Base-by-base conservation (phyloP, 2,329 filamentous ascomycete species). In the Dothideomycetes sp. region DNA sequence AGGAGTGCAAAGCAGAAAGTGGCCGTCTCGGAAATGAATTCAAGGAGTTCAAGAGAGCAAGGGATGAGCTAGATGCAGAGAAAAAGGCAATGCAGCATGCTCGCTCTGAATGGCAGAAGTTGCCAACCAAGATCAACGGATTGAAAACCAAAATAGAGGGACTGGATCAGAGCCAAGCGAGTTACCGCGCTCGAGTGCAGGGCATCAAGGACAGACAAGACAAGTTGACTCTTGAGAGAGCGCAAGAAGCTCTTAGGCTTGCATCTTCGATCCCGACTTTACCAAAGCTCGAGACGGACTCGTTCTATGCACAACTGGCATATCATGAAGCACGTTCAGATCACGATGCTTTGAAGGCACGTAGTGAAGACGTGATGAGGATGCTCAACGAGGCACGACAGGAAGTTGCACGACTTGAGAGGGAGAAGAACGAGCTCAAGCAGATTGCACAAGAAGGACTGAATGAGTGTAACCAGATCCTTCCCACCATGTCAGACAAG, bases 281-380 rank as follows among this genome's bases (percentile, higher is more conserved):
- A 31, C 74, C 76, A 11, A 60, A 67, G 34, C 69, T 76, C 5
- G 76, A 83, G 38, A 70, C 80, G 32, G 71, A 73, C 11, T 63
- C 85, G 9, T 61, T 88, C 12, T 78, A 88, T 51, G 77, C 75
- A 2, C 74, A 84, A 49, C 70, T 95, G 31, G 70, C 78, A 46
- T 64, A 74, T 1, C 73, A 93, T 20, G 91, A 98, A 65, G 88
- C 86, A 1, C 60, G 69, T n/a, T 95, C 87, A 0, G 91, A 98
- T 53, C 61, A 82, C 3, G 69, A 76, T 31, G 74, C 74, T 5
- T 67, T 95, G n/a, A 74, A 76, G 51, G 65, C 67, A 12, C 78
- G 79, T 44, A 85, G 86, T 50, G 51, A 59, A 7, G 68, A 75
- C 33, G 75, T 86, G 44, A 68, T 71, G 41, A 55, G 66, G 29